Base-by-base conservation (phyloP, 768 basidiomycete species). In the Polyporus arcularius region DNA sequence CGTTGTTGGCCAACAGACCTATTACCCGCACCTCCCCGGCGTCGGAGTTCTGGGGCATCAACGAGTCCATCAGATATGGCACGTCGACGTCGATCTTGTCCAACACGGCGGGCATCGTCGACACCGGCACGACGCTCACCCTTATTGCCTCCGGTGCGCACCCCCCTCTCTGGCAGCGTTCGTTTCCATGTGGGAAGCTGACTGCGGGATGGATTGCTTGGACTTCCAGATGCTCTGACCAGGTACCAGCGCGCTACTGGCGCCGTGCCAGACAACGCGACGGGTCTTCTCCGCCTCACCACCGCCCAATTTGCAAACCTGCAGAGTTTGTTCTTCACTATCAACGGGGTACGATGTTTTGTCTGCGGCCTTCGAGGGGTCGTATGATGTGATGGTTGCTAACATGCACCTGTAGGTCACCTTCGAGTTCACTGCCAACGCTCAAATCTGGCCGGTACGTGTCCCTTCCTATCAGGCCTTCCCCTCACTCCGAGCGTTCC, bases 71-170 rank as follows among this genome's bases (percentile, higher is more conserved):
- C 55, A 50, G 41, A 4, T 74, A 70, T 42, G 73, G 73, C 38
- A 31, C 58, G 16, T 49, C 63, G 2, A 68, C 66, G 7, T 42
- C 43, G 18, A 72, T 76, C 47, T 62, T 76, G 21, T 43, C 52
- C 26, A 60, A 47, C 11, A 70, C 68, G 1, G 65, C 73, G 11
- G 76, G 76, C 14, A 72, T 76, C 45, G 68, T 77, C 63, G 74
- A 78, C 59, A 75, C 74, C 12, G 76, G 74, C 55, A 77, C 76
- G 12, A 74, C 74, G 5, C 68, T 78, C 43, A 60, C 70, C 31
- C 64, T 72, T 50, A 63, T 76, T 51, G 68, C 74, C 6, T 65
- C 71, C 30, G 68, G 72, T 73, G 16, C 18, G 41, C 41, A 48
- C 26, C 5, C 6, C 4, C 10, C 46, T 28, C 30, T 47, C n/a